Conservation (phyloP, 768 basidiomycete genomes). For the Lactarius trivialis region DNA sequence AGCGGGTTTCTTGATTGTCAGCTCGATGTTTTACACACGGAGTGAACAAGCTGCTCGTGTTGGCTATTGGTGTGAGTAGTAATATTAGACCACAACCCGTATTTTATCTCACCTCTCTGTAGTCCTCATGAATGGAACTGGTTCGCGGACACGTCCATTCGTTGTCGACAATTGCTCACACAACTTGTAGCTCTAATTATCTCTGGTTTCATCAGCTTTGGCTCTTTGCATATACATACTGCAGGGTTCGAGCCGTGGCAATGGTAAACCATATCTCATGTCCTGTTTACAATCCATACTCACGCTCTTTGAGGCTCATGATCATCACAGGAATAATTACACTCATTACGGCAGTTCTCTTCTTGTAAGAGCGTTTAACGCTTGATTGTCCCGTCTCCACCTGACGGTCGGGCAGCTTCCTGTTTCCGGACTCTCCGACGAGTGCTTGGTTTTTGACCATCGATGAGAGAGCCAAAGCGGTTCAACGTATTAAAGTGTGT, state of each 20-base stretch:
- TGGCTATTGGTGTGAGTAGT: conserved; percentile 66
- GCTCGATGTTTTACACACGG: conserved; percentile 71
- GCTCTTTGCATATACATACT: conserved; percentile 54
- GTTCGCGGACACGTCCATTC: conserved; percentile 28
- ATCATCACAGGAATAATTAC: conserved; percentile 60
- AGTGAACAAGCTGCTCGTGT: conserved; percentile 61
- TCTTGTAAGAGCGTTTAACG: conserved; percentile 40
- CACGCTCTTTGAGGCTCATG: conserved; percentile 47
- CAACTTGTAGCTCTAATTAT: conserved; percentile 53
- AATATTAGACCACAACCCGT: not conserved
- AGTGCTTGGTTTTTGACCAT: conserved; percentile 67
- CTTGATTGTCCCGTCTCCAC: not conserved
- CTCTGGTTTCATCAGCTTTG: conserved; percentile 63
- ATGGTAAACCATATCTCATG: conserved; percentile 38
- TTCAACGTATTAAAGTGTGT: conserved; percentile 55
- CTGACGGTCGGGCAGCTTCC: conserved; percentile 36
- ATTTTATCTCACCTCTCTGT: not conserved
- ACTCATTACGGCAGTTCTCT: conserved; percentile 42
- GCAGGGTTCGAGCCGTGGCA: conserved; percentile 61
- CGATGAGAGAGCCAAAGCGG: conserved; percentile 55
- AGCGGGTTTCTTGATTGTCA: conserved; percentile 71
- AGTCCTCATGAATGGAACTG: conserved; percentile 74
- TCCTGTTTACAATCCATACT: not conserved
- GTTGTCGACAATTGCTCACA: not conserved
- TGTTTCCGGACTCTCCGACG: conserved; percentile 71